phyloP scores from a whole-genome alignment of 352 stramenopile species.

The Globisporangium radiosum region DNA sequence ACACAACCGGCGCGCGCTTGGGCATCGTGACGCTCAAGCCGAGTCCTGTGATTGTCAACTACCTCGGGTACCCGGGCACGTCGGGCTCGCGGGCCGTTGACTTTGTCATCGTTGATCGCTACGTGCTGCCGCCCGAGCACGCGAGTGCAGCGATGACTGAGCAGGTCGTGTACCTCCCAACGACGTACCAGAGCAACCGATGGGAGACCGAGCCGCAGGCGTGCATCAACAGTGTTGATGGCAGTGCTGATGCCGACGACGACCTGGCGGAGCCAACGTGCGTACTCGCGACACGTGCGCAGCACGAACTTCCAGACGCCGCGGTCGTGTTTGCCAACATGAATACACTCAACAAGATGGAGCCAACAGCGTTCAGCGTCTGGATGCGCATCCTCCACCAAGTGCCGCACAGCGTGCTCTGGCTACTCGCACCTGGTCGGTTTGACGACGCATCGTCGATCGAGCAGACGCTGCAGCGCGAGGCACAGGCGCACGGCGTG shows the following conservation, averaged over 20 bases:
- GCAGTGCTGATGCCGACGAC: neutral
- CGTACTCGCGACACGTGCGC: slow-evolving; percentile 12
- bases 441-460: slow-evolving; percentile 19
- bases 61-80: slow-evolving; percentile 89
- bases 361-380: slow-evolving; percentile 74
- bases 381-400: slow-evolving; percentile 88
- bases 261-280: slow-evolving; percentile 11
- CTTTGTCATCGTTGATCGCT: slow-evolving; percentile 70
- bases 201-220: slow-evolving; percentile 31
- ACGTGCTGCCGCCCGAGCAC: slow-evolving; percentile 52
- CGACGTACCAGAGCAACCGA: slow-evolving; percentile 89
- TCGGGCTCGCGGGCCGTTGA: slow-evolving; percentile 69
- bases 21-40: slow-evolving; percentile 56
- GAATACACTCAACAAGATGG: slow-evolving; percentile 93
- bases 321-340: slow-evolving; percentile 87
- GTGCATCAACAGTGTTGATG: slow-evolving; percentile 2
- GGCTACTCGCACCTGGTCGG: slow-evolving; percentile 59
- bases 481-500: slow-evolving; percentile 68
- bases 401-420: slow-evolving; percentile 81
- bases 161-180: slow-evolving; percentile 82
- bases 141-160: slow-evolving; percentile 58
- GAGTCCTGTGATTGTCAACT: slow-evolving; percentile 76
- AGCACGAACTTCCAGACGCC: slow-evolving; percentile 24
- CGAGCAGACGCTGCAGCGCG: slow-evolving; percentile 29
- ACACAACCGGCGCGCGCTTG: slow-evolving; percentile 78